Evolutionary conservation across 2,329 filamentous ascomycete genomes (phyloP), one percentile per base, ranked within the genome.

Genomic region (Ceratocystis cubensis): DNA sequence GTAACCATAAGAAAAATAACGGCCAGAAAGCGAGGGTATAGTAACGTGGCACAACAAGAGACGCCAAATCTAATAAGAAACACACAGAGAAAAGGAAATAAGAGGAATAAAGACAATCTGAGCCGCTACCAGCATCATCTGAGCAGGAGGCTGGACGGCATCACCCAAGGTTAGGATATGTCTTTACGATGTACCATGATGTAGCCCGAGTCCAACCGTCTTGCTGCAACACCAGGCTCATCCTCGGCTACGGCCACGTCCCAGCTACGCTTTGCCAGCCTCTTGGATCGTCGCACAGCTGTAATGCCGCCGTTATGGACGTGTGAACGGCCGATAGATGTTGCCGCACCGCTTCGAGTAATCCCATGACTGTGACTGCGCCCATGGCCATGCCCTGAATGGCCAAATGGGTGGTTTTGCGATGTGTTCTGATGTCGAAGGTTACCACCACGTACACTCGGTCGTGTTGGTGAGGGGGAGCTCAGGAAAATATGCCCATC

Each of bases 181-280:
- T 84, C 81, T 69, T 74, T 77, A 72, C 77, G 76, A 37, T 81
- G 74, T 2, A 84, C 81, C 2, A 84, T 75, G 20, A 84, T 77
- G 62, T 84, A 84, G 0, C 82, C 82, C 68, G 50, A 59, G 20
- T 59, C 63, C 1, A 50, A n/a, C 4, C 63, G 63, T 57, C 63
- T 56, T 30, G 50, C 25, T 25, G 48, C 37, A 57, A 37, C 48
- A 13, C 30, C 44, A n/a, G 45, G 46, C 25, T 66, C 65, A 15
- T 66, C 65, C 28, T 62, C 59, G 15, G 65, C 44, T 15, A 63
- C 59, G 4, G 59, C 65, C 28, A 66, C 46, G 8, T 66, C 65
- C 45, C 57, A 63, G n/a, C 65, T 66, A 17, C 65, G 57, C 30
- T 66, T 66, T 6, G 59, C 46, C 20, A 56, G 30, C 15, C 65